Evolutionary conservation across 1,284 basidiomycete genomes (phyloP).

Genomic region (Bjerkandera adusta): DNA sequence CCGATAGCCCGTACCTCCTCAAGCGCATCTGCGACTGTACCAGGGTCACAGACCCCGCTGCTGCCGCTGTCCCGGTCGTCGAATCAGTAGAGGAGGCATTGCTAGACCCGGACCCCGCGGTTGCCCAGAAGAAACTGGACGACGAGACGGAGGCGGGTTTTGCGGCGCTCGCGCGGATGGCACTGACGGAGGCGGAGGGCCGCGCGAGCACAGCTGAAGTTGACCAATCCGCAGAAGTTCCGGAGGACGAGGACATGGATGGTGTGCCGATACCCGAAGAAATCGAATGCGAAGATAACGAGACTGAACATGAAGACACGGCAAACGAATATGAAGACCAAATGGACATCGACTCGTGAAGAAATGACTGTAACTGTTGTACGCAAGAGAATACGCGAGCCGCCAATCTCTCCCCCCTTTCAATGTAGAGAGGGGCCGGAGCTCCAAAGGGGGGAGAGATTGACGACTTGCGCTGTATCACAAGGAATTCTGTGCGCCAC

Average conservation of each 20-base stretch:
- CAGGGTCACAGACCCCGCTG: not conserved
- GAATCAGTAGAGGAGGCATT: not conserved
- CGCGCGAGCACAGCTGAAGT: not conserved
- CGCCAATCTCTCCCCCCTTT: too few relatives aligned
- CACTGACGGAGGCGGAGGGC: slow-evolving; percentile 7
- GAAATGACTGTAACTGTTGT: too few relatives aligned
- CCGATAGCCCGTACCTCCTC: slow-evolving; percentile 41
- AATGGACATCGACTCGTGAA: too few relatives aligned
- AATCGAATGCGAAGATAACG: too few relatives aligned
- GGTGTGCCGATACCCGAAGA: not conserved
- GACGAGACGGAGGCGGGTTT: slow-evolving; percentile 41
- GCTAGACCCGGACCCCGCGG: not conserved
- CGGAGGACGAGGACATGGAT: slow-evolving; percentile 1
- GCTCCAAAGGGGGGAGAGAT: too few relatives aligned
- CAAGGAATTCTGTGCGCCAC: too few relatives aligned
- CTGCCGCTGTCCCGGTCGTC: not conserved
- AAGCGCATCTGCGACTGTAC: slow-evolving; percentile 53
- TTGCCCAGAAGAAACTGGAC: slow-evolving; percentile 20
- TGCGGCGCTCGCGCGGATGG: slow-evolving; percentile 29
- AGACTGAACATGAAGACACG: too few relatives aligned
- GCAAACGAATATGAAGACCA: too few relatives aligned
- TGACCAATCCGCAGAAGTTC: not conserved
- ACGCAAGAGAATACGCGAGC: too few relatives aligned
- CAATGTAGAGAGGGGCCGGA: too few relatives aligned
- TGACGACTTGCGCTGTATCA: too few relatives aligned